These are phyloP conservation scores for Agaricus blazei DNA, from an alignment of 768 basidiomycete species.

Conservation along the genomic window DNA sequence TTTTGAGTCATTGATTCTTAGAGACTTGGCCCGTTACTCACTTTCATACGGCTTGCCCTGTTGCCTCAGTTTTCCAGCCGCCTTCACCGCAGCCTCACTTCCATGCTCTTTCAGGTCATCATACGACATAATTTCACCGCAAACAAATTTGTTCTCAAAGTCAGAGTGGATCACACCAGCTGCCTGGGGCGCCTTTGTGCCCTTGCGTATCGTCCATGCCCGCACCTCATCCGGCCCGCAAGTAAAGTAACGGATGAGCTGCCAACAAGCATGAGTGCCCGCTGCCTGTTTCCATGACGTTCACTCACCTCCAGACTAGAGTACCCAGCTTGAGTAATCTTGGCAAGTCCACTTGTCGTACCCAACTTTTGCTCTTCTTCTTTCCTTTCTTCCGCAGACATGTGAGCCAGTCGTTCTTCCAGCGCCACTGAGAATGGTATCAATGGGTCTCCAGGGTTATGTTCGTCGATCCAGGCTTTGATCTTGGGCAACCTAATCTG, in stretches of 20 bases:
- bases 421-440: slow-evolving; percentile 97
- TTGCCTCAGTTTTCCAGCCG: slow-evolving; percentile 90
- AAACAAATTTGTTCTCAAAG: slow-evolving; percentile 97
- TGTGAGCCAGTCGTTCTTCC: slow-evolving; percentile 76
- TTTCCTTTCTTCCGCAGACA: slow-evolving; percentile 65
- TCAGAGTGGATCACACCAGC: slow-evolving; percentile 99
- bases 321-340: slow-evolving; percentile 96
- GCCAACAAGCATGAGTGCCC: slow-evolving; percentile 4
- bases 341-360: slow-evolving; percentile 71
- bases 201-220: slow-evolving; percentile 94
- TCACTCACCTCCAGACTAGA: slow-evolving; percentile 69
- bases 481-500: slow-evolving; percentile 81
- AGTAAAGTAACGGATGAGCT: slow-evolving; percentile 96
- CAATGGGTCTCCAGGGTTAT: slow-evolving; percentile 93
- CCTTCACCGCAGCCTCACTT: slow-evolving; percentile 87
- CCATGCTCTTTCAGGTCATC: slow-evolving; percentile 89
- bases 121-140: slow-evolving; percentile 94
- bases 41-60: slow-evolving; percentile 98
- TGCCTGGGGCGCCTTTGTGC: slow-evolving; percentile 93
- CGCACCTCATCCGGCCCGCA: slow-evolving; percentile 96
- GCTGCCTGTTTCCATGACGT: not conserved
- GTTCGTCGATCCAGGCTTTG: slow-evolving; percentile 95
- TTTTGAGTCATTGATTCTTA: not conserved
- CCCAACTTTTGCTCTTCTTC: slow-evolving; percentile 77
- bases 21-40: slow-evolving; percentile 30